A percentile compares a stretch with the other conserved stretches of the same genome.
Conservation (phyloP, 176 grass and related monocot species). For the Ananas comosus region DNA sequence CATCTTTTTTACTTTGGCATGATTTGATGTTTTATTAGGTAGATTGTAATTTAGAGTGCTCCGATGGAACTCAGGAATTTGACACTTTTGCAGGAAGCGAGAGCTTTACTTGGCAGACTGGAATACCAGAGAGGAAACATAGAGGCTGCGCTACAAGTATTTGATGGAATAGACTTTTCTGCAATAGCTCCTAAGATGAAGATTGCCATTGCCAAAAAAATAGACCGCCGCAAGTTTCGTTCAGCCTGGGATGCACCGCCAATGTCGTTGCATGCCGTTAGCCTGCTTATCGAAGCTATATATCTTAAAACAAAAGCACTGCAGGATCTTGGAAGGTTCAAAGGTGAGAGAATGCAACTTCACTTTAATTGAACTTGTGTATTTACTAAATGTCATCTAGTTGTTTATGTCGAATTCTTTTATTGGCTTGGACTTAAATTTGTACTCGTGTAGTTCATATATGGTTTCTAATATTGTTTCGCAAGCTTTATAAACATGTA, state of each 20-base stretch:
- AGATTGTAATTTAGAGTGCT: not conserved
- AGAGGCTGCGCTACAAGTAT: constrained; percentile 80
- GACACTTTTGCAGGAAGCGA: constrained; percentile 70
- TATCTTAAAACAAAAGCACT: constrained; percentile 87
- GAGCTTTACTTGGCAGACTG: constrained; percentile 85
- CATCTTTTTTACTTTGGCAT: constrained; percentile 9
- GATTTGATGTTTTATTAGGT: constrained; percentile 2
- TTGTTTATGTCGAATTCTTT: not conserved
- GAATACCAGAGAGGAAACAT: constrained; percentile 89
- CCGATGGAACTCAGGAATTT: constrained; percentile 9
- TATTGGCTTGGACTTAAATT: not conserved
- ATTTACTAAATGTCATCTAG: not conserved
- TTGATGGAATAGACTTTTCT: constrained; percentile 74
- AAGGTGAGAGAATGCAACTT: constrained; percentile 32
- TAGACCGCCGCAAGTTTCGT: constrained; percentile 39
- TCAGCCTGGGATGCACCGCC: constrained; percentile 46
- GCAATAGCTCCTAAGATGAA: constrained; percentile 78
- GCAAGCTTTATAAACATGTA: too few species aligned
- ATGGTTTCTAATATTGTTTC: too few species aligned
- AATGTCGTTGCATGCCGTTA: constrained; percentile 80
- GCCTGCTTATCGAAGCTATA: constrained; percentile 73
- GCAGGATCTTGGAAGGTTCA: constrained; percentile 87
- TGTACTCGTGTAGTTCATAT: too few species aligned
- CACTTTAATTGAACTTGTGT: not conserved
- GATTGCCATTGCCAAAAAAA: constrained; percentile 59